phyloP scores from a whole-genome alignment of 768 basidiomycete genomes.

The Collybiopsis luxurians region DNA sequence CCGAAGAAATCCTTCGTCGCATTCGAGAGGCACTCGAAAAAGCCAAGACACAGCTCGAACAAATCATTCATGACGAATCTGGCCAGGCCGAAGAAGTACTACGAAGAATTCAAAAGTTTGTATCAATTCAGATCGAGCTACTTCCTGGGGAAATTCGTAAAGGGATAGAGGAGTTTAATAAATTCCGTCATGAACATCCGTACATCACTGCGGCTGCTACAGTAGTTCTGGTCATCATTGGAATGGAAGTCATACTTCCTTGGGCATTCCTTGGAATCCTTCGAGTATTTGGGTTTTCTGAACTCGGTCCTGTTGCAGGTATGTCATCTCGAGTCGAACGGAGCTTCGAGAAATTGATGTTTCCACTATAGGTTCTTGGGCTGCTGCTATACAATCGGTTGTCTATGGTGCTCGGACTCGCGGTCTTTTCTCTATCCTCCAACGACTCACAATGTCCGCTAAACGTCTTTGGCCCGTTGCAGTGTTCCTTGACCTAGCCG shows the following conservation, averaged over 20 bases:
- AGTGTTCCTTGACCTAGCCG: not conserved
- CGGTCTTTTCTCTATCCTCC: not conserved
- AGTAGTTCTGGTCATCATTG: not conserved
- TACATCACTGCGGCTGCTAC: not conserved
- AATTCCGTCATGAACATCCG: not conserved
- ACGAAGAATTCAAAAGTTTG: not conserved
- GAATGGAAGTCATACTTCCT: not conserved
- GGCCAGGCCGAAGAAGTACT: not conserved
- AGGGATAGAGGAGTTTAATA: not conserved
- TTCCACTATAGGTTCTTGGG: constrained; percentile 7
- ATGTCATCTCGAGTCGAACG: not conserved
- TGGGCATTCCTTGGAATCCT: not conserved
- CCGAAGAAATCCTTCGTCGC: not conserved
- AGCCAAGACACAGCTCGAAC: not conserved
- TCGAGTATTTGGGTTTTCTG: not conserved
- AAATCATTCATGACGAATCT: not conserved
- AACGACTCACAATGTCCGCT: not conserved
- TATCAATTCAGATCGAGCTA: not conserved
- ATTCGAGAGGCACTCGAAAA: too few relatives aligned
- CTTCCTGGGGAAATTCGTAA: not conserved
- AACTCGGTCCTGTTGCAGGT: constrained; percentile 1
- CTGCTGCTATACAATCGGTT: not conserved
- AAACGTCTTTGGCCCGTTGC: not conserved
- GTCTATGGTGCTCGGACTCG: not conserved
- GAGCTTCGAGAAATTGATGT: too few relatives aligned